phyloP scores from a whole-genome alignment of 441 rosid genomes.

The Croton laevigatus region DNA sequence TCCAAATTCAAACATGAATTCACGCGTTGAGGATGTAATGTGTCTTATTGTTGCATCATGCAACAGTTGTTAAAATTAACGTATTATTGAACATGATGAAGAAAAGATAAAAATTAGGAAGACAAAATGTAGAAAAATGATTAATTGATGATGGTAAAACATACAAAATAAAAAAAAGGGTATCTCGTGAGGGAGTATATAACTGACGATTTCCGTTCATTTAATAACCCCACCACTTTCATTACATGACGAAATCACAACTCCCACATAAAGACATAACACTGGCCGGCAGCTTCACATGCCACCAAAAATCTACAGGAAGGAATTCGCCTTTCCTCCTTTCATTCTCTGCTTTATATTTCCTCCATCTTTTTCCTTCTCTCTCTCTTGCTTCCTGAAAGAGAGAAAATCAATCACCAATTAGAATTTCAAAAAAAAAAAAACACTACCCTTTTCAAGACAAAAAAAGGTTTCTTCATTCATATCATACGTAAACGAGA shows the following conservation, averaged over 20 bases:
- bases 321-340: conserved; percentile 13
- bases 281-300: conserved; percentile 68
- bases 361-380: neutral
- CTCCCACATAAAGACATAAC: conserved; percentile 45
- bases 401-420: too few species aligned
- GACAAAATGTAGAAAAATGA: conserved; percentile 23
- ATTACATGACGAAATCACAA: conserved; percentile 45
- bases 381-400: conserved; percentile 17
- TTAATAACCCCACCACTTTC: conserved; percentile 25
- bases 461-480: neutral
- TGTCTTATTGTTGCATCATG: too few species aligned
- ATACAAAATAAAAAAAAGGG: conserved; percentile 6
- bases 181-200: conserved; percentile 40
- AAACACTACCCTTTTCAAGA: neutral
- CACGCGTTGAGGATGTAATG: too few species aligned
- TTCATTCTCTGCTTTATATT: conserved; percentile 20
- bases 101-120: too few species aligned
- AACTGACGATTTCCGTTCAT: too few species aligned
- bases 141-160: conserved; percentile 29
- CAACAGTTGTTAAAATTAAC: too few species aligned
- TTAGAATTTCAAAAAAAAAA: neutral
- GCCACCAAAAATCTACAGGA: conserved; percentile 48
- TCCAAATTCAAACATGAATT: too few species aligned
- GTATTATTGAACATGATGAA: too few species aligned
- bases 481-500: too few species aligned